These are phyloP conservation scores for Pachyrhizus erosus DNA, from an alignment of 306 rosid genomes.

Conservation along the genomic window DNA sequence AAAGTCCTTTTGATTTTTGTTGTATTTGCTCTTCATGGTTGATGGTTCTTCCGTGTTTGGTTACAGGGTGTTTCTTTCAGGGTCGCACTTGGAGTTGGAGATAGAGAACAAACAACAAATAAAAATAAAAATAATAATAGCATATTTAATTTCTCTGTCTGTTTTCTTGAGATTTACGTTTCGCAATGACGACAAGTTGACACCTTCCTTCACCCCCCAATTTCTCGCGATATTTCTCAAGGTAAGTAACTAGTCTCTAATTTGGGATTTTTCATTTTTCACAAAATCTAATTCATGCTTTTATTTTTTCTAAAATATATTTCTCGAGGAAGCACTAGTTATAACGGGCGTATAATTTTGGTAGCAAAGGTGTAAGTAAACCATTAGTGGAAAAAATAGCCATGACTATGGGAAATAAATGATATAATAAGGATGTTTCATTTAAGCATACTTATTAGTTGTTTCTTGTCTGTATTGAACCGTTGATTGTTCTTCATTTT, in stretches of 20 bases:
- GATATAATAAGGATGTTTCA: background rate
- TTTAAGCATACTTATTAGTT: background rate
- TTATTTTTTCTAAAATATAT: background rate
- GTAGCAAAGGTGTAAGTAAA: background rate
- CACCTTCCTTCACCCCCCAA: background rate
- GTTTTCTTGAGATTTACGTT: slow-evolving; percentile 67
- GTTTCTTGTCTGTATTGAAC: background rate
- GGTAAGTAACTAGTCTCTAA: slow-evolving; percentile 36
- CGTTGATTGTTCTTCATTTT: background rate
- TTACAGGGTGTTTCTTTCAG: slow-evolving; percentile 45
- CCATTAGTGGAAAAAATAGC: background rate
- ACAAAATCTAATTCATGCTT: background rate
- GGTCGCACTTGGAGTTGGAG: slow-evolving; percentile 30
- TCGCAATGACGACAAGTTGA: slow-evolving; percentile 51
- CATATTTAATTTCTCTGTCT: slow-evolving; percentile 31
- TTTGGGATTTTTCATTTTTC: background rate
- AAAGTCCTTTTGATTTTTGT: slow-evolving; percentile 27
- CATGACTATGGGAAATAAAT: background rate
- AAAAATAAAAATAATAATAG: background rate
- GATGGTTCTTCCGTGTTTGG: slow-evolving; percentile 28
- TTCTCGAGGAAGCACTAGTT: background rate
- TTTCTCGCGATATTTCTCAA: slow-evolving; percentile 46
- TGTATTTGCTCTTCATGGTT: slow-evolving; percentile 14
- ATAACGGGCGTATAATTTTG: background rate
- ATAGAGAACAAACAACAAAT: background rate